These are phyloP conservation scores for Hypocrella siamensis DNA, from an alignment of 2,329 filamentous ascomycete genomes.

Conservation along the genomic window DNA sequence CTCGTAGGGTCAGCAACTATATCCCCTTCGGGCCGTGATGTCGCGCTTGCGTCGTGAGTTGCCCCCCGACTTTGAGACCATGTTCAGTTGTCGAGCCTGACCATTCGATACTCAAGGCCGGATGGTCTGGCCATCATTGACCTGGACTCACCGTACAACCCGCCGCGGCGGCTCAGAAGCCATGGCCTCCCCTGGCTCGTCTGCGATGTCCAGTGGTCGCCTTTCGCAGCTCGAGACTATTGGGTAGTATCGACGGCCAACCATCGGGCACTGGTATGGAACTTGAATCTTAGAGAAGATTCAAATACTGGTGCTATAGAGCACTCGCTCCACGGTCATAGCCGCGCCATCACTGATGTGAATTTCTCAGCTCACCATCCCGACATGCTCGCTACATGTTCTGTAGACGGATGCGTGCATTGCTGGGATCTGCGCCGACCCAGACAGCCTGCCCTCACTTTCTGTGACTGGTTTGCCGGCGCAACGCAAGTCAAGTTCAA, in stretches of 20 bases:
- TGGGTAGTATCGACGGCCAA: conserved; percentile 94
- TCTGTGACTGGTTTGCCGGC: conserved; percentile 86
- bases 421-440: conserved; percentile 77
- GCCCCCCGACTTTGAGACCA: not conserved
- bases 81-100: not conserved
- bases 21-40: conserved; percentile 77
- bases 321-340: conserved; percentile 70
- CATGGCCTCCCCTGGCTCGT: conserved; percentile 89
- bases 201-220: conserved; percentile 93
- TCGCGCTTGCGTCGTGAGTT: conserved; percentile 66
- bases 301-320: conserved; percentile 59
- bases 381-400: conserved; percentile 77
- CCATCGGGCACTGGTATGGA: conserved; percentile 89
- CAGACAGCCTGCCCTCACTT: conserved; percentile 58
- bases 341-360: conserved; percentile 83
- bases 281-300: conserved; percentile 65
- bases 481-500: conserved; percentile 95
- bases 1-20: conserved; percentile 81
- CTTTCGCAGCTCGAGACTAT: conserved; percentile 74
- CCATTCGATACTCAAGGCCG: conserved; percentile 30
- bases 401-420: conserved; percentile 84
- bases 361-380: conserved; percentile 92
- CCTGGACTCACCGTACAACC: conserved; percentile 75
- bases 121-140: conserved; percentile 86
- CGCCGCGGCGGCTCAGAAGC: conserved; percentile 64